phyloP scores from a whole-genome alignment of 116 monocot species.

The Trichopus zeylanicus region DNA sequence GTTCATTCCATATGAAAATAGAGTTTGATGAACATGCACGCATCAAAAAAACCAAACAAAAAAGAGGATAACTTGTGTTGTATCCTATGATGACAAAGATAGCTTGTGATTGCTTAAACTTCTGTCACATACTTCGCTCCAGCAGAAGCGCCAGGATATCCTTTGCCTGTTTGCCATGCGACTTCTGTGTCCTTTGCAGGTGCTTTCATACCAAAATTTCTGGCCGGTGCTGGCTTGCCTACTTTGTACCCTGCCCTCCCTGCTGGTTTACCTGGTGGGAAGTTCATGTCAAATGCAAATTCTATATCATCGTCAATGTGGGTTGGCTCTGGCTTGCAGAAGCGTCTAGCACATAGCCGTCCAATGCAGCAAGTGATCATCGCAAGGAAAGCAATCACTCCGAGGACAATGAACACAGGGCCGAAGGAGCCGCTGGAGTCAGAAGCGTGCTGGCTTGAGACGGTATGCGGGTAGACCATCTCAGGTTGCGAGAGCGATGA shows the following conservation, averaged over 20 bases:
- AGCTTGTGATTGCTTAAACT: no score
- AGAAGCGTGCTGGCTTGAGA: neutral
- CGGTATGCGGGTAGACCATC: constrained; percentile 19
- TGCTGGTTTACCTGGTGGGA: constrained; percentile 20
- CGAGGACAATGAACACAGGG: constrained; percentile 52
- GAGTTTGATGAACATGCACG: no score
- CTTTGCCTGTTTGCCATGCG: no score
- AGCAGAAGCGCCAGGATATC: no score
- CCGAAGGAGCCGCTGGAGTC: constrained; percentile 49
- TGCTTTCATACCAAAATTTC: no score
- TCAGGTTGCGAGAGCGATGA: constrained; percentile 25
- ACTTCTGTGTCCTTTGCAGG: no score
- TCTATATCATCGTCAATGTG: constrained; percentile 17
- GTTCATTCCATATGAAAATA: no score
- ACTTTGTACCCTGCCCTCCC: neutral
- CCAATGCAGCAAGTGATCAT: constrained; percentile 44
- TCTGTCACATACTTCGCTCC: no score
- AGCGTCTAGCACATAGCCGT: constrained; percentile 33
- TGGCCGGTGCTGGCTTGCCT: no score
- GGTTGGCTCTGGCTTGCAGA: constrained; percentile 13
- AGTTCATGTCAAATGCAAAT: constrained; percentile 17
- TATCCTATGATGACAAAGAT: no score
- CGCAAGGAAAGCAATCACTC: constrained; percentile 45
- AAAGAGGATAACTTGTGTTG: no score
- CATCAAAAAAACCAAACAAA: no score